These are phyloP conservation scores for Pseudogymnoascus sp. DNA, from an alignment of 2,329 filamentous ascomycete genomes.

Conservation along the genomic window DNA sequence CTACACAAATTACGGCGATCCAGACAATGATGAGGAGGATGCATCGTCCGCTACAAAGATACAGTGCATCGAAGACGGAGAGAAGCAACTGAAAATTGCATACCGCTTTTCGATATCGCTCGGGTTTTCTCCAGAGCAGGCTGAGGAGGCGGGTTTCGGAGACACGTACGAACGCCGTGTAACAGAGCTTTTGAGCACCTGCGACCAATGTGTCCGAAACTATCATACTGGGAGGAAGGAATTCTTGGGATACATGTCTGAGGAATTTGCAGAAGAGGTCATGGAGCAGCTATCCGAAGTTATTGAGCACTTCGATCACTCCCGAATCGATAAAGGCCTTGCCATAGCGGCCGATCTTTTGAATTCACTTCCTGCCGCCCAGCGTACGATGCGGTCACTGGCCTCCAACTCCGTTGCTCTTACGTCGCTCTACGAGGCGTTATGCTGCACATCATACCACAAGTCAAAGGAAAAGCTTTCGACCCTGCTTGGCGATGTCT, in stretches of 20 bases:
- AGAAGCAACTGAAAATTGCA: conserved; percentile 49
- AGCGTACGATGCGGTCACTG: conserved; percentile 23
- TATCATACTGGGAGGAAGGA: conserved; percentile 63
- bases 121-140: conserved; percentile 53
- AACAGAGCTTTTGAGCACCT: conserved; percentile 50
- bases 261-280: conserved; percentile 41
- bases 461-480: conserved; percentile 30
- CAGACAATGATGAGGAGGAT: conserved; percentile 36
- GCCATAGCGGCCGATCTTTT: conserved; percentile 47
- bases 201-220: conserved; percentile 62
- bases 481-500: conserved; percentile 65
- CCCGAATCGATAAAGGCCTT: conserved; percentile 52
- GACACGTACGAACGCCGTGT: conserved; percentile 50
- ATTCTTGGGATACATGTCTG: conserved; percentile 53
- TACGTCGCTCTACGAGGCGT: conserved; percentile 75
- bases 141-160: conserved; percentile 41
- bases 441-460: conserved; percentile 77
- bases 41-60: conserved; percentile 43
- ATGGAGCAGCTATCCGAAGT: conserved; percentile 45
- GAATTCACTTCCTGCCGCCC: conserved; percentile 25
- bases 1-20: conserved; percentile 53
- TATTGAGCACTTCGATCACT: conserved; percentile 51
- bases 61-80: conserved; percentile 44
- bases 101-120: conserved; percentile 62
- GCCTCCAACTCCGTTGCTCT: conserved; percentile 49